Percentiles rank a stretch among this genome's conserved stretches.
phyloP scores from a whole-genome alignment of 495 filamentous ascomycete genomes.

The Aspergillus panamensis region DNA sequence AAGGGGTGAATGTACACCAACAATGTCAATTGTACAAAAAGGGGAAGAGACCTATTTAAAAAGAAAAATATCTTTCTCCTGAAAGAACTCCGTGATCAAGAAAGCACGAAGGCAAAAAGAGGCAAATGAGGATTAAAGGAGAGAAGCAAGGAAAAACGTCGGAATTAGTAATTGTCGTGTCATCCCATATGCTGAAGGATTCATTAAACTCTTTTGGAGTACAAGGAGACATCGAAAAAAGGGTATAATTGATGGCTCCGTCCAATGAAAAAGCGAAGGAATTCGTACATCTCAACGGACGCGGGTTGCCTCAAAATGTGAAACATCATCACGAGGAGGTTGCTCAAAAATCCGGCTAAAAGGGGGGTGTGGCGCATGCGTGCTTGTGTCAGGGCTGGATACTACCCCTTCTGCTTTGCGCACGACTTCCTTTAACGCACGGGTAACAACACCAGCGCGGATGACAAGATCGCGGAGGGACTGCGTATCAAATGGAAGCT shows the following conservation, averaged over 20 bases:
- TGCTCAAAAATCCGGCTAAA: constrained; percentile 48
- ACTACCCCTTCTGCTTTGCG: constrained; percentile 73
- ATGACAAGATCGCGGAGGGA: constrained; percentile 84
- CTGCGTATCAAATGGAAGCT: constrained; percentile 88
- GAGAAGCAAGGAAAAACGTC: constrained; percentile 5
- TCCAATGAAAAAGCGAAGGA: constrained; percentile 6
- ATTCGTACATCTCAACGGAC: constrained; percentile 28
- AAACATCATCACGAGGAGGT: constrained; percentile 34
- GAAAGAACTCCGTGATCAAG: constrained; percentile 10
- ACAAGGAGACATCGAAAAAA: constrained; percentile 18
- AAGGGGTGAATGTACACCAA: constrained; percentile 19
- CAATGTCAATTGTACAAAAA: constrained; percentile 21
- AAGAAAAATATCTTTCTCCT: constrained; percentile 7
- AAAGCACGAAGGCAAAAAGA: constrained; percentile 3
- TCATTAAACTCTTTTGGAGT: constrained; percentile 20
- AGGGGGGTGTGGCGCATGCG: constrained; percentile 35
- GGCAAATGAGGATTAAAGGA: constrained; percentile 3
- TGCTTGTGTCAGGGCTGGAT: constrained; percentile 49
- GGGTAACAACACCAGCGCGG: constrained; percentile 72
- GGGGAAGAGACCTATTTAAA: constrained; percentile 9
- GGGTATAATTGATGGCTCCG: constrained; percentile 12
- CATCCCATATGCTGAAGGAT: constrained; percentile 23
- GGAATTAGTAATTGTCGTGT: constrained; percentile 18
- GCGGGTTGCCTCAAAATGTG: constrained; percentile 30
- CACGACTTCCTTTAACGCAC: constrained; percentile 69